phyloP scores from a whole-genome alignment of 2,329 filamentous ascomycete genomes.

The Ceratocystis papillata region DNA sequence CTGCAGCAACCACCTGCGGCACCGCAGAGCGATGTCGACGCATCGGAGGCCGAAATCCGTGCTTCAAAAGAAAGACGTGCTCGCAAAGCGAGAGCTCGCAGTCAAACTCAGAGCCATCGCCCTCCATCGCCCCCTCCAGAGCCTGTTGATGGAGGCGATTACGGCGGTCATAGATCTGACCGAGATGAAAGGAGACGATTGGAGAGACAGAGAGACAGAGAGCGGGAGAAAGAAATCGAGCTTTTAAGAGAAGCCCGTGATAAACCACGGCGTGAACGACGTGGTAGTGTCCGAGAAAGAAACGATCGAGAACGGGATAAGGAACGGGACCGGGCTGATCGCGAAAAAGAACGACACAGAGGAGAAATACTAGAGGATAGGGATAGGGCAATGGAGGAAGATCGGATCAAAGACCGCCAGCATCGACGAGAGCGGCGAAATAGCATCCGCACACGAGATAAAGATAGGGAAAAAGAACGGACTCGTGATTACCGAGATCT shows the following conservation, averaged over 20 bases:
- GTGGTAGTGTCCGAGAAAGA: constrained; percentile 23
- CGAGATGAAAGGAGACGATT: constrained; percentile 25
- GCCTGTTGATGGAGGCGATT: constrained; percentile 15
- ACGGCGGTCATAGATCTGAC: constrained; percentile 14
- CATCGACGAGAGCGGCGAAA: constrained; percentile 21
- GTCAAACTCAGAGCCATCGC: constrained; percentile 18
- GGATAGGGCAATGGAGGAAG: constrained; percentile 19
- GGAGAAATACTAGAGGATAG: constrained; percentile 10
- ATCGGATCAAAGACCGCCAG: constrained; percentile 22
- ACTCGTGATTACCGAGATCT: constrained; percentile 25
- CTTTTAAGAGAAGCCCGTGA: constrained; percentile 24
- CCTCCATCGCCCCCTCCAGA: constrained; percentile 21
- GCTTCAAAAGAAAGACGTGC: constrained; percentile 22
- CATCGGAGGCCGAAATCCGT: constrained; percentile 20
- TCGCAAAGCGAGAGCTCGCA: constrained; percentile 21
- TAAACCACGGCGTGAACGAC: constrained; percentile 21
- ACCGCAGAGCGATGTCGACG: constrained; percentile 11
- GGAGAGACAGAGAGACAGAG: constrained; percentile 23
- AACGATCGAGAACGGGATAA: constrained; percentile 23
- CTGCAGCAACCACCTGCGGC: neutral
- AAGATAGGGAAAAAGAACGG: constrained; percentile 23
- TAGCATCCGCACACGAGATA: constrained; percentile 23
- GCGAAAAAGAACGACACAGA: constrained; percentile 14
- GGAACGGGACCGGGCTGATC: constrained; percentile 22
- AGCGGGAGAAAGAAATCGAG: constrained; percentile 24